Percentiles rank a stretch among this genome's conserved stretches.
These are phyloP conservation scores for Silene latifolia DNA, from an alignment of 148 eudicot genomes.

Conservation along the genomic window DNA sequence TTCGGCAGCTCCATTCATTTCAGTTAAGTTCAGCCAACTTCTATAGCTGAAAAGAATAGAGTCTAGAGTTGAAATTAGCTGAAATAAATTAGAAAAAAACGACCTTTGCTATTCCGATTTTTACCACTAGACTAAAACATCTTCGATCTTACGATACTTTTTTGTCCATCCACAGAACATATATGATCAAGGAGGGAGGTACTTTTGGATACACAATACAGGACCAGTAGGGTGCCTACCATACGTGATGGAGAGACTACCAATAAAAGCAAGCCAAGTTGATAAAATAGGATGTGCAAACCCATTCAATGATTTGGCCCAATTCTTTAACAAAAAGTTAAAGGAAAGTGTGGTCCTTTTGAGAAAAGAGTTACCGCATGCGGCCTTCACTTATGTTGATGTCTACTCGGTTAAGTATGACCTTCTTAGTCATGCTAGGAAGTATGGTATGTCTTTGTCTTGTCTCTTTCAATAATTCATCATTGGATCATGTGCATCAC, in stretches of 20 bases:
- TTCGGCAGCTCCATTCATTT: no score
- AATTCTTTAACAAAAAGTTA: conserved; percentile 51
- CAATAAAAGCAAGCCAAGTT: conserved; percentile 45
- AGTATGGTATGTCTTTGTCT: conserved; percentile 40
- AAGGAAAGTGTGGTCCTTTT: conserved; percentile 52
- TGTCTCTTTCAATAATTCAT: background rate
- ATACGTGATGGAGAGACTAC: conserved; percentile 55
- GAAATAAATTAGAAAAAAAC: no score
- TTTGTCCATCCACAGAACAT: conserved; percentile 28
- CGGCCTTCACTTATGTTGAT: conserved; percentile 77
- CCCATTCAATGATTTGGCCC: conserved; percentile 66
- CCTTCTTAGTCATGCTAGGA: conserved; percentile 52
- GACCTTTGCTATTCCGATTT: no score
- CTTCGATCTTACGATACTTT: background rate
- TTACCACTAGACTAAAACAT: no score
- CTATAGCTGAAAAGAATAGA: no score
- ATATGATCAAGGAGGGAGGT: conserved; percentile 66
- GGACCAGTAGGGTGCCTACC: conserved; percentile 90
- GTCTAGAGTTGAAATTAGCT: no score
- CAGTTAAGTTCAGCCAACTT: no score
- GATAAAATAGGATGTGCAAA: conserved; percentile 59
- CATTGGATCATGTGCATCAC: background rate
- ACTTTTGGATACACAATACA: conserved; percentile 93
- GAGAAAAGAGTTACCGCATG: conserved; percentile 46
- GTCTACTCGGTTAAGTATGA: conserved; percentile 63